Evolutionary conservation across 2,329 filamentous ascomycete species (phyloP), one percentile per base, ranked within the genome.

Genomic region (Trichoderma aggressivum): DNA sequence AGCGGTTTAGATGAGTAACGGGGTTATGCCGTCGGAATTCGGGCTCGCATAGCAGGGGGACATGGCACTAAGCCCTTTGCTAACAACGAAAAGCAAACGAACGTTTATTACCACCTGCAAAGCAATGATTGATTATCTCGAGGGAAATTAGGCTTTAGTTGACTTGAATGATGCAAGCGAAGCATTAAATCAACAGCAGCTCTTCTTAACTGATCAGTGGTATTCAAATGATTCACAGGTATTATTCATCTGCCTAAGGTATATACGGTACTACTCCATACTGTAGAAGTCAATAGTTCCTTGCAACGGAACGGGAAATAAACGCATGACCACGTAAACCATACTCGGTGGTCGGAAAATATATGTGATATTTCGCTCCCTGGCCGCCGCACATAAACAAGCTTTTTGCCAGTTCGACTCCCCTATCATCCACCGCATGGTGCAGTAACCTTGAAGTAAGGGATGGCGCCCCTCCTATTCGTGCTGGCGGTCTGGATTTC

Each of bases 401-500:
- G 43, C 62, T 55, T 55, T 65, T 18, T 34, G 30, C 14, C 21
- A 55, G 14, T 26, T 18, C 2, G 14, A 14, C 47, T 36, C 62
- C 50, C 62, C 62, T 55, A 28, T 55, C 58, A n/a, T 39, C 58
- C 8, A 24, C 58, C 32, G 18, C n/a, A 28, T 61, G 8, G 39
- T 32, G 5, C 26, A 43, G 39, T n/a, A 43, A 43, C 39, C 39
- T 43, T 43, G 39, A 66, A 28, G 63, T 56, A 66, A 66, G 50
- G 30, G 61, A 53, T 53, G 43, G 28, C 24, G 43, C 34, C 34
- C 53, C 53, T 67, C 34, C 50, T 21, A 24, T 28, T 62, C 14
- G 36, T 32, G 26, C 34, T 26, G 32, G 64, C 64, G 64, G 64
- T 67, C 64, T 67, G 64, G 53, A 43, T 56, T 67, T 67, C 53